phyloP scores from a whole-genome alignment of 768 basidiomycete species.

The Tricholoma saponaceum region DNA sequence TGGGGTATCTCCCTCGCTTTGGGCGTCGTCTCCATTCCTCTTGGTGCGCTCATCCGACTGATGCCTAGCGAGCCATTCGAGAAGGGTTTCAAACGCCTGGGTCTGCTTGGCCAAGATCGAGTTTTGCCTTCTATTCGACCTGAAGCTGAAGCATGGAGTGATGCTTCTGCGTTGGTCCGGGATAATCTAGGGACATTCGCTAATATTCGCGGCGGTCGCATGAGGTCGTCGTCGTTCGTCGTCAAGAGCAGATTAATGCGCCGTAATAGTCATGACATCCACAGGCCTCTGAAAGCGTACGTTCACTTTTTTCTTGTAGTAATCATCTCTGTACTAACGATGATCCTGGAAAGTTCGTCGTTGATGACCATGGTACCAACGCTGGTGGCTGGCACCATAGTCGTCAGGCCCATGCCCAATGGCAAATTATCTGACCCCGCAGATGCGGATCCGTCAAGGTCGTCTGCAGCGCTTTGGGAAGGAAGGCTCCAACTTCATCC shows the following conservation, averaged over 20 bases:
- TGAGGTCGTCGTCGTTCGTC: constrained; percentile 83
- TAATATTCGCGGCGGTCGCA: constrained; percentile 82
- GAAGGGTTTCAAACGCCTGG: constrained; percentile 38
- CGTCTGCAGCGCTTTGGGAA: constrained; percentile 80
- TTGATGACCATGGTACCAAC: constrained; percentile 51
- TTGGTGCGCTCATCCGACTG: constrained; percentile 77
- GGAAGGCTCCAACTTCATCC: constrained; percentile 88
- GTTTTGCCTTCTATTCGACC: constrained; percentile 60
- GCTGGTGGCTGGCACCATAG: constrained; percentile 40
- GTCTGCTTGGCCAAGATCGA: constrained; percentile 61
- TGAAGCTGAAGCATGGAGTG: constrained; percentile 66
- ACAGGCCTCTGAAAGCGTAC: constrained; percentile 45
- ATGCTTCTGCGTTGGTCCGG: constrained; percentile 75
- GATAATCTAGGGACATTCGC: constrained; percentile 85
- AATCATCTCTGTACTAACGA: constrained; percentile 4
- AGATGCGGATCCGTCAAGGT: constrained; percentile 70
- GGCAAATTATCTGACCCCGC: constrained; percentile 72
- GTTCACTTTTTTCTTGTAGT: constrained; percentile 5
- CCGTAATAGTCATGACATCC: constrained; percentile 41
- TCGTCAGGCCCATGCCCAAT: constrained; percentile 57
- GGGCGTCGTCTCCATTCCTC: constrained; percentile 82
- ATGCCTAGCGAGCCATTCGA: constrained; percentile 82
- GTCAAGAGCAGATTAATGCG: constrained; percentile 71
- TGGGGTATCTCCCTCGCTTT: constrained; percentile 94
- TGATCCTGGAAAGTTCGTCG: constrained; percentile 21